Conservation (phyloP, 257 asterid genomes). For the Capsicum rhomboideum region DNA sequence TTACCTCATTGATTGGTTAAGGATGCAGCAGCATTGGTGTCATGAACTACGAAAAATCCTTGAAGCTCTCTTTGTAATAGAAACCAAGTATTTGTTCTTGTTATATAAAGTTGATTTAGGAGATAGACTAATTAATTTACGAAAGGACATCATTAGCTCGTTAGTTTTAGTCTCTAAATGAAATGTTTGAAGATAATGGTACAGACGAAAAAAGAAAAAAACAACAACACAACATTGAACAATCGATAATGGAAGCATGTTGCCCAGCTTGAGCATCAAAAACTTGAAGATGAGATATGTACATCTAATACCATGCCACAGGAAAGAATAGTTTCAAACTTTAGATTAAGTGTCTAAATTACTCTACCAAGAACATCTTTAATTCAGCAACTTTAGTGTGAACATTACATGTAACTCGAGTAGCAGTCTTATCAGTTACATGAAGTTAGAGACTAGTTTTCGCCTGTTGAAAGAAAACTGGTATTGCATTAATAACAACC, state of each 20-base stretch:
- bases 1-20: slow-evolving; percentile 48
- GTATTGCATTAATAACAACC: background rate
- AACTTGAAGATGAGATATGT: background rate
- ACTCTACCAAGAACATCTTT: background rate
- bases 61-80: background rate
- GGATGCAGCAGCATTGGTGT: slow-evolving; percentile 30
- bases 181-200: background rate
- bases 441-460: background rate
- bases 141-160: background rate
- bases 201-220: too few relatives aligned
- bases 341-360: background rate
- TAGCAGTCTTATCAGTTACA: background rate
- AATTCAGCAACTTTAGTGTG: background rate
- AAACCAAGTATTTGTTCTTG: background rate
- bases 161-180: background rate
- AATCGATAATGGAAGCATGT: too few relatives aligned
- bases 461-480: background rate
- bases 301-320: background rate
- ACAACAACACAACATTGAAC: too few relatives aligned
- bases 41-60: slow-evolving; percentile 18
- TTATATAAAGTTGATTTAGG: background rate
- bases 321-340: background rate
- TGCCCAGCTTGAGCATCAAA: background rate
- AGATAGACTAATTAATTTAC: background rate
- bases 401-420: background rate